Evolutionary conservation across 257 asterid species (phyloP).

Genomic region (Mentha longifolia): DNA sequence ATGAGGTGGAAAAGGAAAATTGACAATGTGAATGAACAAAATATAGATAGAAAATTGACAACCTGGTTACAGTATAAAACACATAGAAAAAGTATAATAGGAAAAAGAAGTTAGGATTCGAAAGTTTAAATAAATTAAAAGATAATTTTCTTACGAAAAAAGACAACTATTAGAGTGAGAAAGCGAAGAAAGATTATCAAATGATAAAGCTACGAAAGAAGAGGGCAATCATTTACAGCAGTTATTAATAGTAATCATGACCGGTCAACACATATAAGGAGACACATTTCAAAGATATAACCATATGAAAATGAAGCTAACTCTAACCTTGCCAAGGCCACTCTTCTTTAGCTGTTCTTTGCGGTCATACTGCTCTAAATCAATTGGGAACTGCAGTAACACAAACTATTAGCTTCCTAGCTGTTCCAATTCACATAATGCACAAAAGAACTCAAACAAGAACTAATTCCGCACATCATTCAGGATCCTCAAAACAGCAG

Average conservation of each 20-base stretch:
- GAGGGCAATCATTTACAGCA: neutral
- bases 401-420: constrained; percentile 36
- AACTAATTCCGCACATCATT: constrained; percentile 61
- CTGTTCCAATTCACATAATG: neutral
- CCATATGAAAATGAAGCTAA: neutral
- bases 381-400: constrained; percentile 83
- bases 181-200: neutral
- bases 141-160: neutral
- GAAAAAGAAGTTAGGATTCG: neutral
- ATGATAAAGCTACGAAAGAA: neutral
- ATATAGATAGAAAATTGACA: constrained; percentile 5
- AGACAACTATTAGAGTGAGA: constrained; percentile 10
- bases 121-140: constrained; percentile 8
- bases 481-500: constrained; percentile 80
- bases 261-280: constrained; percentile 1
- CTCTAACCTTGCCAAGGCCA: constrained; percentile 88
- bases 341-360: constrained; percentile 87
- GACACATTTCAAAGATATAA: neutral
- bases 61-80: neutral
- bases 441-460: neutral
- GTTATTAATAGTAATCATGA: constrained; percentile 1
- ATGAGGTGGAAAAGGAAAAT: neutral
- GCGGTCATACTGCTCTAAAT: constrained; percentile 78
- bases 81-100: neutral
- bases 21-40: constrained; percentile 9